Evolutionary conservation across 352 stramenopile species (phyloP).

Genomic region (Phytophthora syringae): DNA sequence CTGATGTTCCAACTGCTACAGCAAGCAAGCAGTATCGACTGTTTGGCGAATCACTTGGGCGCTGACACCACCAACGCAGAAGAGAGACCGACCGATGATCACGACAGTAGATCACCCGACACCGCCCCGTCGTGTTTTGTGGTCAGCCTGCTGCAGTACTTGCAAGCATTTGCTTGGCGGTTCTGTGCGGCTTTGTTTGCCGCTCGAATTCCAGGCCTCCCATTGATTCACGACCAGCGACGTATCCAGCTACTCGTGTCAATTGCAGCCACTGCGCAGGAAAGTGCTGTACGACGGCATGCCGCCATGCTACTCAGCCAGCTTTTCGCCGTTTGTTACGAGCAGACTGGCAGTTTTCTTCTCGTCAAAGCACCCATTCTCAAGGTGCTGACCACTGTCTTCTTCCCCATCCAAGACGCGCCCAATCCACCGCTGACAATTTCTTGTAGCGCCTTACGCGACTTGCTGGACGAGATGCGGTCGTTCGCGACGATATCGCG

Average conservation of each 20-base stretch:
- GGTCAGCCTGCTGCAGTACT: constrained; percentile 53
- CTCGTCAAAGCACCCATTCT: constrained; percentile 56
- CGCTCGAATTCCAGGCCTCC: constrained; percentile 48
- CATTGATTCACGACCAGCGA: constrained; percentile 58
- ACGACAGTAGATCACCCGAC: constrained; percentile 25
- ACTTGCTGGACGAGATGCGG: constrained; percentile 65
- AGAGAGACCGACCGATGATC: constrained; percentile 23
- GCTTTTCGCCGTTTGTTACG: constrained; percentile 59
- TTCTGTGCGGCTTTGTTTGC: constrained; percentile 70
- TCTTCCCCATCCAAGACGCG: constrained; percentile 37
- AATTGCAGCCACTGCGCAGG: constrained; percentile 52
- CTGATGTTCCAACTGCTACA: constrained; percentile 67
- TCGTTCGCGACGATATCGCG: constrained; percentile 29
- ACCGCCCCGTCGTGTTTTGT: constrained; percentile 46
- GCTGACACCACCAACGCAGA: constrained; percentile 2
- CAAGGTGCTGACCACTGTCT: constrained; percentile 51
- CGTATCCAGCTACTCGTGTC: constrained; percentile 54
- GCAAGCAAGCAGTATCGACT: constrained; percentile 52
- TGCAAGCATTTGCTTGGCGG: constrained; percentile 51
- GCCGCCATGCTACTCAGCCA: constrained; percentile 54
- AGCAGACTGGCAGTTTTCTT: constrained; percentile 69
- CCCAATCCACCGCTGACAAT: background rate
- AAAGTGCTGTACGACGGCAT: constrained; percentile 34
- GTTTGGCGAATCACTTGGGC: constrained; percentile 28
- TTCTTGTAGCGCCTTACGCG: constrained; percentile 41